A percentile compares a stretch with the other conserved stretches of the same genome.
phyloP scores from a whole-genome alignment of 1,284 basidiomycete genomes.

The Naganishia albida region DNA sequence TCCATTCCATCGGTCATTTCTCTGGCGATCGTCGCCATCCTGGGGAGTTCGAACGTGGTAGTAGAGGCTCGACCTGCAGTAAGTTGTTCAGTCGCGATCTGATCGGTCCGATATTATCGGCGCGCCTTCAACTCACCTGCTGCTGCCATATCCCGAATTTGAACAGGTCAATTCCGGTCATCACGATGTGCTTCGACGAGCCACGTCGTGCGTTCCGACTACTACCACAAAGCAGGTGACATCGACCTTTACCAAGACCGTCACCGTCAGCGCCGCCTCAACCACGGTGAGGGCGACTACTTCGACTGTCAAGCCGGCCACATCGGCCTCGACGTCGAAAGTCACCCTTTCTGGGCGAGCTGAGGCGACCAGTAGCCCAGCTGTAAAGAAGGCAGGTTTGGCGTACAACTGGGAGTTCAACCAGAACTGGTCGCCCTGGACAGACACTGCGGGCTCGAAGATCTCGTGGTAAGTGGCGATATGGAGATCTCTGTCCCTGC shows the following conservation, averaged over 20 bases:
- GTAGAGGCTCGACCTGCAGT: conserved; percentile 21
- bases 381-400: conserved; percentile 16
- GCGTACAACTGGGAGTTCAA: conserved; percentile 28
- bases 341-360: not conserved
- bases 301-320: not conserved
- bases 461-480: conserved; percentile 32
- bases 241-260: conserved; percentile 12
- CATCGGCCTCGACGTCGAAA: not conserved
- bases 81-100: not conserved
- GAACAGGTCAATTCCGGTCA: not conserved
- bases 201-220: not conserved
- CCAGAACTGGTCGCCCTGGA: conserved; percentile 28
- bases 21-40: conserved; percentile 1
- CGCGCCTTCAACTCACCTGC: not conserved
- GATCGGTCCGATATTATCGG: not conserved
- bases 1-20: not conserved
- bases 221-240: conserved; percentile 13
- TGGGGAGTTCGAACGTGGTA: not conserved
- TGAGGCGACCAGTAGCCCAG: not conserved
- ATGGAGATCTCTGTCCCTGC: not conserved
- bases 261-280: not conserved
- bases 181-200: not conserved
- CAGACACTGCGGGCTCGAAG: conserved; percentile 28
- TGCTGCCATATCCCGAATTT: not conserved
- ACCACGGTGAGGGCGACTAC: not conserved